Conservation (phyloP, 106 monocot genomes). For the Alisma plantagoaquatica region DNA sequence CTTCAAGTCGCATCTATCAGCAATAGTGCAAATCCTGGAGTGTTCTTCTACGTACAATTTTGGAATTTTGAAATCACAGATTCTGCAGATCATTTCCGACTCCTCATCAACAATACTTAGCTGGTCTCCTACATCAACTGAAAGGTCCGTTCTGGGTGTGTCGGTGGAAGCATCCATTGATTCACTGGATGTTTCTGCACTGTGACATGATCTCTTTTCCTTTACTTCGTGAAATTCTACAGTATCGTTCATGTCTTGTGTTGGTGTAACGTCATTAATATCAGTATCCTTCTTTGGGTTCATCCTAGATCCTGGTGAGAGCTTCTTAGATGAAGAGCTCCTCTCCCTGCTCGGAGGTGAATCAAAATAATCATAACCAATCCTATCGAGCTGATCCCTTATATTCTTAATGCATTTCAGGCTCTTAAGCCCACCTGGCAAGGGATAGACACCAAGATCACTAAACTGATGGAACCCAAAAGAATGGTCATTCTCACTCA, state of each 20-base stretch:
- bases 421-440: slow-evolving; percentile 2
- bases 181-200: too few species aligned
- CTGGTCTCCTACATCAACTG: slow-evolving; percentile 85
- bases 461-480: slow-evolving; percentile 82
- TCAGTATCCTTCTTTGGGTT: slow-evolving; percentile 25
- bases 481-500: slow-evolving; percentile 78
- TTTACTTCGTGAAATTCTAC: too few species aligned
- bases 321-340: slow-evolving; percentile 94
- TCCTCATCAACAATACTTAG: slow-evolving; percentile 56
- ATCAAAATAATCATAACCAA: background rate
- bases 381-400: background rate
- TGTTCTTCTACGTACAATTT: slow-evolving; percentile 82
- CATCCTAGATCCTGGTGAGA: slow-evolving; percentile 76
- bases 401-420: background rate
- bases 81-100: slow-evolving; percentile 95
- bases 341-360: slow-evolving; percentile 46
- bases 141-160: too few species aligned
- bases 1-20: slow-evolving; percentile 91
- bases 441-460: slow-evolving; percentile 84
- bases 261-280: background rate
- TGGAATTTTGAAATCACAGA: slow-evolving; percentile 96
- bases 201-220: too few species aligned
- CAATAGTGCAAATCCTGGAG: slow-evolving; percentile 71
- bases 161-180: too few species aligned
- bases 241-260: slow-evolving; percentile 4